These are phyloP conservation scores for Cladosporium sphaerospermum DNA, from an alignment of 2,329 filamentous ascomycete species.

Conservation along the genomic window DNA sequence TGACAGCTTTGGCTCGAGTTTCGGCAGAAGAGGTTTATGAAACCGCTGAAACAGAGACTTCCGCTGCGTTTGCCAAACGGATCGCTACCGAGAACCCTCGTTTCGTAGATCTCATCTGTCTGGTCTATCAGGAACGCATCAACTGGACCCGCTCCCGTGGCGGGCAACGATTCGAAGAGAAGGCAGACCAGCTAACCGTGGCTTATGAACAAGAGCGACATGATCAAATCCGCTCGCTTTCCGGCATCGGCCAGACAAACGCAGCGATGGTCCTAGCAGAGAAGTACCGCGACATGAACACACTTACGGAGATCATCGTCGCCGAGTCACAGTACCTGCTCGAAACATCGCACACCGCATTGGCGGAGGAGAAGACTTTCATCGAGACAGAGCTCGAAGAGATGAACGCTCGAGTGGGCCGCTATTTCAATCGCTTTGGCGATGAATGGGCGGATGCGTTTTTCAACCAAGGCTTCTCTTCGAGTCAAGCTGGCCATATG, in stretches of 20 bases:
- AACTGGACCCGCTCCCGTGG: slow-evolving; percentile 52
- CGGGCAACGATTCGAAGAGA: slow-evolving; percentile 42
- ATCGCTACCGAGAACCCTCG: slow-evolving; percentile 47
- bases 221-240: slow-evolving; percentile 36
- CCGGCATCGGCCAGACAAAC: slow-evolving; percentile 48
- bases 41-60: slow-evolving; percentile 20
- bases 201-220: slow-evolving; percentile 36
- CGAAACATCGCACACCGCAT: slow-evolving; percentile 14
- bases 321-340: slow-evolving; percentile 37
- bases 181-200: slow-evolving; percentile 43
- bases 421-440: slow-evolving; percentile 59
- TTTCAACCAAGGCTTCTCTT: slow-evolving; percentile 70
- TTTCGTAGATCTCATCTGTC: slow-evolving; percentile 53
- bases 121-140: slow-evolving; percentile 54
- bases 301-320: slow-evolving; percentile 49
- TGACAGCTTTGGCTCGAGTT: slow-evolving; percentile 38
- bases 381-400: slow-evolving; percentile 41
- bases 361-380: slow-evolving; percentile 31
- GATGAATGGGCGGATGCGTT: slow-evolving; percentile 67
- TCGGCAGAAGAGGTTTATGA: slow-evolving; percentile 36
- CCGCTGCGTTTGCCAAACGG: slow-evolving; percentile 33
- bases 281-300: slow-evolving; percentile 56
- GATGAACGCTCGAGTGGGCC: slow-evolving; percentile 34
- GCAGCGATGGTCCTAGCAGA: slow-evolving; percentile 57
- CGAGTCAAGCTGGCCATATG: slow-evolving; percentile 49